phyloP scores from a whole-genome alignment of 106 monocot species.

The Dactylorhiza incarnata region DNA sequence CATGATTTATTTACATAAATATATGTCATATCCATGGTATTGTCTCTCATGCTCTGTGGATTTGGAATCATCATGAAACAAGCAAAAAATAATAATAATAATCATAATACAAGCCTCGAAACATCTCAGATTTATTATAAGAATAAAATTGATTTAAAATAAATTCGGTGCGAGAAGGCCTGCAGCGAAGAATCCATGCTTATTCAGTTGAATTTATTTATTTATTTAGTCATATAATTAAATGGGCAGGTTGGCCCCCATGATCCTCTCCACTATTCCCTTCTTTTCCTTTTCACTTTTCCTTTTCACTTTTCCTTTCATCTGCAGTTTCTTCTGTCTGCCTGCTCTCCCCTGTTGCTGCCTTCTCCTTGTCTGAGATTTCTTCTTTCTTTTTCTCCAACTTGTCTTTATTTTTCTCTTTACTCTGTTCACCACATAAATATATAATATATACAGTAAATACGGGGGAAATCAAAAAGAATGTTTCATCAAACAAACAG shows the following conservation, averaged over 20 bases:
- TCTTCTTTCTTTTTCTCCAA: background rate
- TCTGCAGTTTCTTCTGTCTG: background rate
- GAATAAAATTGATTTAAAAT: background rate
- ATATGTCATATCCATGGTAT: background rate
- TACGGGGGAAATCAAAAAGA: no score
- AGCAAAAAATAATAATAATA: background rate
- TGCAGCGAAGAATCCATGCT: background rate
- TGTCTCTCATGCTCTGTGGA: background rate
- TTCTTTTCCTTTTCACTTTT: slow-evolving; percentile 6
- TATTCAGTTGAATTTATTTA: background rate
- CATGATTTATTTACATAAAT: background rate
- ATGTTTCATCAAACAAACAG: no score
- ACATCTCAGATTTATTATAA: background rate
- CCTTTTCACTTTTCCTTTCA: background rate
- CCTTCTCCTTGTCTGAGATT: background rate
- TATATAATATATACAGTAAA: no score
- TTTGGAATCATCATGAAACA: no score
- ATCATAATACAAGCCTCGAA: background rate
- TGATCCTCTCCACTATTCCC: slow-evolving; percentile 2
- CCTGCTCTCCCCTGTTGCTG: background rate
- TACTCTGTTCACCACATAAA: background rate
- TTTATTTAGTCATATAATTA: background rate
- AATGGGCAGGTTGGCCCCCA: background rate
- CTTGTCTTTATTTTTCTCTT: background rate
- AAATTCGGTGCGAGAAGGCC: background rate